These are phyloP conservation scores for Paraleonurus japonicus DNA, from an alignment of 257 asterid species.

Conservation along the genomic window DNA sequence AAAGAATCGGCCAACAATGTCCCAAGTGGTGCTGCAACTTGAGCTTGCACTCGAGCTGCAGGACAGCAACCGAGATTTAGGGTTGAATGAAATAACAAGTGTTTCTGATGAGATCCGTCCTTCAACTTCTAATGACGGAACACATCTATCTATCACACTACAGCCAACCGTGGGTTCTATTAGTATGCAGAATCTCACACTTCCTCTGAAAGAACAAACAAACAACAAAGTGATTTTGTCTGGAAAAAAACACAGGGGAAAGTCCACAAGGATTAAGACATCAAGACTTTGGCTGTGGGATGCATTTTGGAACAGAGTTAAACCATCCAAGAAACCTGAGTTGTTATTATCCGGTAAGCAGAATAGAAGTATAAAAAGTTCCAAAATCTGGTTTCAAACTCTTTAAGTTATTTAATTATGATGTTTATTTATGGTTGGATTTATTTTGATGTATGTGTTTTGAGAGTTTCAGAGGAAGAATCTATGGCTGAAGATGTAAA, in stretches of 20 bases:
- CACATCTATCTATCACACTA: not conserved
- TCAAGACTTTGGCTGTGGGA: not conserved
- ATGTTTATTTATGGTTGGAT: not conserved
- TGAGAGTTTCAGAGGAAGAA: not conserved
- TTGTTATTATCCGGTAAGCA: not conserved
- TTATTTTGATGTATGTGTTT: not conserved
- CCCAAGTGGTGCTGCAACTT: slow-evolving; percentile 43
- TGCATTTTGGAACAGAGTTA: not conserved
- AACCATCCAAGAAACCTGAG: not conserved
- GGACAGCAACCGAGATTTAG: slow-evolving; percentile 6
- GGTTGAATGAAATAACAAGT: not conserved
- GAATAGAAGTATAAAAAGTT: not conserved
- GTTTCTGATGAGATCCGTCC: not conserved
- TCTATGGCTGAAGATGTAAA: not conserved
- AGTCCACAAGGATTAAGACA: not conserved
- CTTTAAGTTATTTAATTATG: not conserved
- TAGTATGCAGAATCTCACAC: not conserved
- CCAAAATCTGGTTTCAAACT: not conserved
- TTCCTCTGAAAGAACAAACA: not conserved
- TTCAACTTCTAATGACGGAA: not conserved
- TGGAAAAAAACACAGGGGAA: not conserved
- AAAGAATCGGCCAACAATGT: slow-evolving; percentile 37
- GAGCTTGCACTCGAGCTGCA: slow-evolving; percentile 42
- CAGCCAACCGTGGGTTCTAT: not conserved
- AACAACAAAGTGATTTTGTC: not conserved